A percentile compares a stretch with the other conserved stretches of the same genome.
Conservation (phyloP, 2,329 filamentous ascomycete species). For the Periconia sp. region DNA sequence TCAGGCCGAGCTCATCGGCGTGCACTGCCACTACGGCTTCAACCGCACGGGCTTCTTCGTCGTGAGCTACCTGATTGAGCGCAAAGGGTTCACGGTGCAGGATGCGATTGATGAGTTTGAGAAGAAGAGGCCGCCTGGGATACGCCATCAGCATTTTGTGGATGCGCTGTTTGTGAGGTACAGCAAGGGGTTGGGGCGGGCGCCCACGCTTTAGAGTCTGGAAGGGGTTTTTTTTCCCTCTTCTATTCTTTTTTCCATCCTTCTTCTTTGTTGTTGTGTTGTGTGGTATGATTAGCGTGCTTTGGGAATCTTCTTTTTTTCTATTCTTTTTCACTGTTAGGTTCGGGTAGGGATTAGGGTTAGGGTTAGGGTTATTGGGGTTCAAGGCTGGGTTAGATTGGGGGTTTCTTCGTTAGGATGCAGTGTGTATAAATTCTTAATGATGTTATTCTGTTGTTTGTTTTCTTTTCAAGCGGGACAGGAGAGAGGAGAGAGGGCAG, state of each 20-base stretch:
- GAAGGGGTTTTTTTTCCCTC: not conserved
- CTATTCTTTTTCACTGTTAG: not conserved
- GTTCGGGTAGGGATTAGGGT: not conserved
- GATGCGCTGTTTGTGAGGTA: constrained; percentile 83
- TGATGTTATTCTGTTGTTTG: too few relatives aligned
- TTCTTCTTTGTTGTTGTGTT: not conserved
- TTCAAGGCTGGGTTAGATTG: too few relatives aligned
- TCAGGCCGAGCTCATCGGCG: constrained; percentile 59
- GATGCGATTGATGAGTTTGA: constrained; percentile 81
- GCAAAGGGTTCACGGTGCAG: constrained; percentile 69
- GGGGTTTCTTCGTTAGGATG: too few relatives aligned
- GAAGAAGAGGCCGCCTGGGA: constrained; percentile 72
- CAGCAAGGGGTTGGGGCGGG: not conserved
- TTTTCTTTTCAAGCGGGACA: too few relatives aligned
- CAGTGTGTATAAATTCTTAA: too few relatives aligned
- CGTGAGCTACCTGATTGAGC: constrained; percentile 86
- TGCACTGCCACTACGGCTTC: constrained; percentile 96
- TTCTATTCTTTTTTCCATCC: not conserved
- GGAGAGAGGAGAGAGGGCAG: too few relatives aligned
- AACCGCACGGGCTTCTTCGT: constrained; percentile 93
- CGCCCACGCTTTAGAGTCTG: not conserved
- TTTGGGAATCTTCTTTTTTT: not conserved
- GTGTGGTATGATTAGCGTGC: not conserved
- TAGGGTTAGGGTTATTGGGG: too few relatives aligned
- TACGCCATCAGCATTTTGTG: constrained; percentile 86